Percentiles rank a stretch among this genome's conserved stretches.
These are phyloP conservation scores for Candida alai DNA, from an alignment of 805 yeast genomes.

Conservation along the genomic window DNA sequence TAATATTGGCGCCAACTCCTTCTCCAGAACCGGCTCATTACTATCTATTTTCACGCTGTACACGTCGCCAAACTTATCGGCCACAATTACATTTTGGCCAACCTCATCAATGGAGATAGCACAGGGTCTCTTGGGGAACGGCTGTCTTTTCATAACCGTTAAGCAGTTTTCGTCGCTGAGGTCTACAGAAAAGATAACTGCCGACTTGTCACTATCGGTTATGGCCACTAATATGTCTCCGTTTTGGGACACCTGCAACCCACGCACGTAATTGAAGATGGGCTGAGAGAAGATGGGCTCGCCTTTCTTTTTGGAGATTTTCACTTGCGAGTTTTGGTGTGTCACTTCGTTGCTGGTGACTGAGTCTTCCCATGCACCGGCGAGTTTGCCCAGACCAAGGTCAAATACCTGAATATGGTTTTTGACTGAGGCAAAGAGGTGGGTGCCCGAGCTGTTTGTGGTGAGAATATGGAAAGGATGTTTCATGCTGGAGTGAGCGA, in stretches of 20 bases:
- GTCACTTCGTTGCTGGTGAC: slow-evolving; percentile 23
- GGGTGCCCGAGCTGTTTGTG: slow-evolving; percentile 40
- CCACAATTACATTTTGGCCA: slow-evolving; percentile 56
- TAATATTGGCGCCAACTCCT: slow-evolving; percentile 58
- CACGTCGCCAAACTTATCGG: slow-evolving; percentile 97
- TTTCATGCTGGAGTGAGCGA: slow-evolving; percentile 49
- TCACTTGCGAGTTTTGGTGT: slow-evolving; percentile 12
- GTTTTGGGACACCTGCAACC: slow-evolving; percentile 52
- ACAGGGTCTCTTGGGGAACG: slow-evolving; percentile 90
- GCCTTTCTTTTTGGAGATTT: slow-evolving; percentile 44
- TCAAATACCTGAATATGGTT: slow-evolving; percentile 56
- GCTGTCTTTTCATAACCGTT: slow-evolving; percentile 59
- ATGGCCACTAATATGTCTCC: slow-evolving; percentile 55
- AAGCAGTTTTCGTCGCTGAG: slow-evolving; percentile 39
- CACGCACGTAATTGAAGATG: slow-evolving; percentile 63
- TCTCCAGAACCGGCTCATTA: slow-evolving; percentile 36
- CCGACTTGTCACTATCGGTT: slow-evolving; percentile 82
- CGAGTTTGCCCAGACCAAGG: slow-evolving; percentile 30
- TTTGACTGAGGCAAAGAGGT: slow-evolving; percentile 55
- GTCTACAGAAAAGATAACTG: slow-evolving; percentile 52
- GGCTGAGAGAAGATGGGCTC: slow-evolving; percentile 34
- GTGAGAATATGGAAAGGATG: slow-evolving; percentile 67
- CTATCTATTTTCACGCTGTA: slow-evolving; percentile 52
- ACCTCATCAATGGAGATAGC: slow-evolving; percentile 60
- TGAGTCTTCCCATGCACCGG: slow-evolving; percentile 65